Evolutionary conservation across 2,329 filamentous ascomycete species (phyloP), one percentile per base, ranked within the genome.

Genomic region (Fusarium pininemorale): DNA sequence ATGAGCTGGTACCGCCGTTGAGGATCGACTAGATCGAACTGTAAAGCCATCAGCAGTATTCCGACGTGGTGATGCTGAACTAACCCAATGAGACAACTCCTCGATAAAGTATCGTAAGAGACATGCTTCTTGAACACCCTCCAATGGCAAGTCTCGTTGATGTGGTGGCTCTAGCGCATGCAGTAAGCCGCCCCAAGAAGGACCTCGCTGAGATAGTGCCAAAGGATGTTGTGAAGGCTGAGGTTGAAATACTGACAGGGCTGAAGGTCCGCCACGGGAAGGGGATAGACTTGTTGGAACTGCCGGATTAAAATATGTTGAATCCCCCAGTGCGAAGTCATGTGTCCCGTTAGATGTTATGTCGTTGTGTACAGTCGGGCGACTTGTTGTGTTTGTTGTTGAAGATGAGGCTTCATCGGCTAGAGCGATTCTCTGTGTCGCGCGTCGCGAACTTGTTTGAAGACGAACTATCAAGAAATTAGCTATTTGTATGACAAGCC

Each of bases 81-180:
- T 32, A 50, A 77, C 75, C 75, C 75, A 77, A 2, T 75, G 71
- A 0, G 75, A 71, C 0, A 77, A 8, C 12, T 76, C 67, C 6
- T 75, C 70, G 4, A 77, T 66, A 1, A 73, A 77, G 15, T 77
- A 77, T 5, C 75, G 62, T 0, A 77, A n/a, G 0, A 77, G 61
- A 10, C 72, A 77, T 0, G 75, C 75, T 51, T 77, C 75, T 26
- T 77, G 75, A 0, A 77, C 62, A 0, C 62, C 57, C 0, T 67
- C 48, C 1, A 72, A 26, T 0, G 62, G 54, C 4, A 53, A 35
- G 1, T 68, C 48, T 7, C 45, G 38, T 2, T 57, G 39, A 13
- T 48, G 47, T 7, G 62, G 66, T 11, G 63, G 64, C 3, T 76
- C 69, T 0, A 75, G 32, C 0, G 50, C 62, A 6, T 73, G 42